Evolutionary conservation across 768 basidiomycete species (phyloP), one percentile per base, ranked within the genome.

Genomic region (Gymnopilus dilepis): DNA sequence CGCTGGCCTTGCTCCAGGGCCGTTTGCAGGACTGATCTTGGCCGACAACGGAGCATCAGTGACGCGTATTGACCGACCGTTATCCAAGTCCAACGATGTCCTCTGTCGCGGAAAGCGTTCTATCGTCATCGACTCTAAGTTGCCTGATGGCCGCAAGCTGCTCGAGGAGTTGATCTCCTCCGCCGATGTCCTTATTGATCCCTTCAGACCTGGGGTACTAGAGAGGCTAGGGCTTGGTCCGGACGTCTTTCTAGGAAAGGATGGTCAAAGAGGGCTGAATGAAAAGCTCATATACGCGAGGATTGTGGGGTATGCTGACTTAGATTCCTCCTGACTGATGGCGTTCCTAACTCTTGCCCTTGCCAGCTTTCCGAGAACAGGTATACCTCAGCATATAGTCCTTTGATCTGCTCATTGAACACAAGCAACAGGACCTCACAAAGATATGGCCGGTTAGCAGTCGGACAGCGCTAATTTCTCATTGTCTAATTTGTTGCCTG

Each of bases 121-220:
- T n/a, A 79, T 92, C 55, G 78, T 83, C 15, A 76, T 94, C 58
- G 84, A 91, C 66, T 80, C 86, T 17, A 94, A 94, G 76, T 71
- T 79, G 7, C 72, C 78, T 9, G 80, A 79, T 28, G 92, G 92
- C 31, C 72, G 83, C 42, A 81, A 80, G 19, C 70, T 86, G 19
- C 69, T 89, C 58, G 81, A 80, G 70, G 82, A 78, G 45, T 77
- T 95, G 60, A 83, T 94, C 22, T 71, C 77, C 28, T 73, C 80
- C 34, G 89, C 91, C n/a, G 92, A 95, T 72, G 82, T 94, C 15
- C 76, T 94, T 45, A 91, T 95, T 67, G 92, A 95, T 70, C 87
- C 93, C 1, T 95, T 90, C 72, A 79, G 92, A 48, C 91, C 92
- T 52, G 93, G 92, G 1, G 91, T 94, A 2, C 80, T 94, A 76